Evolutionary conservation across 352 stramenopile genomes (phyloP), one percentile per base, ranked within the genome.

Genomic region (Phytophthora pisi): DNA sequence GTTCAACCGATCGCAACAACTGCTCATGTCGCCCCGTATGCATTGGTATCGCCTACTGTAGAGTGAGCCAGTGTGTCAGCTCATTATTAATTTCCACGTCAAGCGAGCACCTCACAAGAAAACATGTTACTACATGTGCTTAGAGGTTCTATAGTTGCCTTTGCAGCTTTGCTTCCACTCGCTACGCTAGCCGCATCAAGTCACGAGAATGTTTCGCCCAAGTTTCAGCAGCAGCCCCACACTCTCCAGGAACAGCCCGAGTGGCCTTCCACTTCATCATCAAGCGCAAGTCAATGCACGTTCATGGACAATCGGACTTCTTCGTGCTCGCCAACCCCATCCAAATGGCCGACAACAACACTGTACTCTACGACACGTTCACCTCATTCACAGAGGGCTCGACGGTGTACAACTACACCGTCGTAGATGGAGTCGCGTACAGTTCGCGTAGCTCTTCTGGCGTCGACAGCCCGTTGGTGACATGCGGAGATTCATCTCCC

Each of bases 361-460:
- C 28, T 18, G 54, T 84, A n/a, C 47, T 72, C 0, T 84, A 74
- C 31, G 62, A 80, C 57, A 51, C 30, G 1, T 59, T 72, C 23
- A 26, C 62, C 15, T 49, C 51, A 0, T 61, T 75, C 23, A 38
- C 50, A 13, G 64, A 70, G 31, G 57, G 49, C 28, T 31, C 31
- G 7, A 66, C 40, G 0, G 13, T 51, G 5, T 60, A 73, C 57
- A 78, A 68, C 49, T 82, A 74, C 45, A 57, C 57, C 23, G 30
- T 75, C 3, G 38, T 74, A 0, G 47, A 78, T 34, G 64, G 72
- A 6, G 30, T 70, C 3, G 31, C 61, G 1, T 78, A 70, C 51
- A 23, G 26, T 23, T 51, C 56, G 16, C 23, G 47, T n/a, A 64
- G 24, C 49, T 46, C 28, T 28, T 15, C 23, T 10, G 16, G 24